Evolutionary conservation across 2,329 filamentous ascomycete species (phyloP).

Genomic region (Daldinia sp.): DNA sequence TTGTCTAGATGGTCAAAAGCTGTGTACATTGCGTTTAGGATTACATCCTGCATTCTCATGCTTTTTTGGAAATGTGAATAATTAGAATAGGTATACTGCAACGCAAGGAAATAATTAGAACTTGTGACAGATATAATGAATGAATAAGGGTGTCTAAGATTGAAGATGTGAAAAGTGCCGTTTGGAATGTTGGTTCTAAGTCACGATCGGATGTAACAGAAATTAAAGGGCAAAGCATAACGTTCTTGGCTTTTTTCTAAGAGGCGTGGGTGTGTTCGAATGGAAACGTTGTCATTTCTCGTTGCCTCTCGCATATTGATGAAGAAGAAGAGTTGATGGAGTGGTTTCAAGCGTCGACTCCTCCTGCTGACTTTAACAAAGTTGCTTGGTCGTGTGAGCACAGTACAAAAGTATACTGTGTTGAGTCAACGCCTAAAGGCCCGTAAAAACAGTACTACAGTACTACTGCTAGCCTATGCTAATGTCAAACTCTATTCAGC

Average conservation of each 20-base stretch:
- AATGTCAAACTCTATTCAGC: background rate
- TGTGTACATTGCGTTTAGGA: background rate
- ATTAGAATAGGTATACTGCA: background rate
- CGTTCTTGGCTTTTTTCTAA: constrained; percentile 21
- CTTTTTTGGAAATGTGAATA: background rate
- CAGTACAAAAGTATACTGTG: background rate
- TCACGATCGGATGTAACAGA: constrained; percentile 10
- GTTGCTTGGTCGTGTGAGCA: constrained; percentile 10
- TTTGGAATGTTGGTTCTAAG: constrained; percentile 14
- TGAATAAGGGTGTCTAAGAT: constrained; percentile 19
- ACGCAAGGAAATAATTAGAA: background rate
- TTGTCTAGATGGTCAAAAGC: background rate
- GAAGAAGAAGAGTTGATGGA: constrained; percentile 22
- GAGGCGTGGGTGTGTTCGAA: background rate
- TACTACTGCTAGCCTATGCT: background rate
- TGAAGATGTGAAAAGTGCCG: constrained; percentile 9
- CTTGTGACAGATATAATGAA: background rate
- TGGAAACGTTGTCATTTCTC: background rate
- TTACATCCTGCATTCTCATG: background rate
- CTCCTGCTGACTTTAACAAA: constrained; percentile 20
- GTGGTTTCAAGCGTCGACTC: constrained; percentile 36
- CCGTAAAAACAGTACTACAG: too few species aligned
- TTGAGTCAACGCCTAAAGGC: background rate
- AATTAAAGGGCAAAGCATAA: constrained; percentile 13
- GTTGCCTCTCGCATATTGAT: constrained; percentile 19